Percentiles rank a stretch among this genome's conserved stretches.
phyloP scores from a whole-genome alignment of 345 rosid genomes.

The Melaleuca quinquenervia region DNA sequence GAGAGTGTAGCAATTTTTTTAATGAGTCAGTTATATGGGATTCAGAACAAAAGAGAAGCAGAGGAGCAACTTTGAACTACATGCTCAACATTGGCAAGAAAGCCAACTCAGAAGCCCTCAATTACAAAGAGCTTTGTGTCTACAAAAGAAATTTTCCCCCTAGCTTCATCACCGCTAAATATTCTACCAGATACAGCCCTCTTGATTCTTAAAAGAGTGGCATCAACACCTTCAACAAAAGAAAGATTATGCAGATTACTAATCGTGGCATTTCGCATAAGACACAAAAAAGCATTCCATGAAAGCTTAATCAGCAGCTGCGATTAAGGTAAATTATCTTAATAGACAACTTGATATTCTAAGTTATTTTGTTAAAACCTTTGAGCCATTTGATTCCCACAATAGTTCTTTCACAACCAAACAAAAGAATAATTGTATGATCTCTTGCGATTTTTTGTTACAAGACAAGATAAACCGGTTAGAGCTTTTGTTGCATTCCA shows the following conservation, averaged over 20 bases:
- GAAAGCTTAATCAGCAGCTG: neutral
- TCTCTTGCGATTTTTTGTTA: neutral
- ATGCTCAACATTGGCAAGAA: neutral
- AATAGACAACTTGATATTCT: neutral
- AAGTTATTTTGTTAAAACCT: neutral
- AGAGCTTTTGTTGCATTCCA: neutral
- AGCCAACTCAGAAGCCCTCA: neutral
- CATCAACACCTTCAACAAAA: neutral
- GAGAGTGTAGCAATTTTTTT: neutral
- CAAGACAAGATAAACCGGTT: neutral
- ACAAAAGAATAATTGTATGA: neutral
- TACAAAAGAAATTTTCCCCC: neutral
- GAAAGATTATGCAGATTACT: neutral
- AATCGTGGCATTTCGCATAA: neutral
- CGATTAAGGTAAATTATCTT: neutral
- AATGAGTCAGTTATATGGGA: neutral
- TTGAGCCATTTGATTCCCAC: neutral
- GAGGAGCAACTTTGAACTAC: neutral
- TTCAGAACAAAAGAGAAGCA: neutral
- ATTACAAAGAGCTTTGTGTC: neutral
- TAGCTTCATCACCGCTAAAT: neutral
- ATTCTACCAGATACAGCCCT: neutral
- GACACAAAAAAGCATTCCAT: neutral
- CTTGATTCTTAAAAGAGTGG: neutral
- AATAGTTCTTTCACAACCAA: neutral